Evolutionary conservation across 208 protist species (phyloP).

Genomic region (Trypanosomatidae sp.): DNA sequence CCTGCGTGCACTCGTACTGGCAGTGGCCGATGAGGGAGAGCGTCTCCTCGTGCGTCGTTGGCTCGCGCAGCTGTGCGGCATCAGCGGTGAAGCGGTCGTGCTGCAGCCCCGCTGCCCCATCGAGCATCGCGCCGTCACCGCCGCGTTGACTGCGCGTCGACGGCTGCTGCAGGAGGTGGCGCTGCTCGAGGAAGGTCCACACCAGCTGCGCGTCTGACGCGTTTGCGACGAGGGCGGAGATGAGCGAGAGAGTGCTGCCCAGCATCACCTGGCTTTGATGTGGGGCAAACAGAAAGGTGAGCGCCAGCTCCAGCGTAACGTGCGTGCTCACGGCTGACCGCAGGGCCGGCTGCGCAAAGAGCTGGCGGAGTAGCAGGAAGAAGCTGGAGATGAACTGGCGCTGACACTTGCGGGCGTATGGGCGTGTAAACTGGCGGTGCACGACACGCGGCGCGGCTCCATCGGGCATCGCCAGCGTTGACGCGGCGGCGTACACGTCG

Average conservation of each 20-base stretch:
- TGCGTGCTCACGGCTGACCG: slow-evolving; percentile 41
- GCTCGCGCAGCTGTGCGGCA: slow-evolving; percentile 7
- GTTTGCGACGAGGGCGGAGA: slow-evolving; percentile 63
- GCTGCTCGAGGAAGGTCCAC: slow-evolving; percentile 61
- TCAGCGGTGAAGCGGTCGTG: background rate
- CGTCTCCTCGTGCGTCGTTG: slow-evolving; percentile 29
- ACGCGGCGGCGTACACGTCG: slow-evolving; percentile 10
- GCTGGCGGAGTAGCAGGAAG: slow-evolving; percentile 78
- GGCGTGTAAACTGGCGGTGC: slow-evolving; percentile 60
- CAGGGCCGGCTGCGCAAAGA: slow-evolving; percentile 55
- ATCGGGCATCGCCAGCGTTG: slow-evolving; percentile 10
- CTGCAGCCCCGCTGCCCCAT: too few relatives aligned
- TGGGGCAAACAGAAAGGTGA: slow-evolving; percentile 69
- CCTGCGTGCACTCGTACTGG: slow-evolving; percentile 65
- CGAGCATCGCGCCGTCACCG: background rate
- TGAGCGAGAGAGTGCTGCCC: slow-evolving; percentile 75
- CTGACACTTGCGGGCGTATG: slow-evolving; percentile 56
- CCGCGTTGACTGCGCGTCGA: slow-evolving; percentile 11
- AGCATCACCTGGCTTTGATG: slow-evolving; percentile 61
- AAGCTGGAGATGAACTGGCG: slow-evolving; percentile 65
- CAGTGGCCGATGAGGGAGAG: slow-evolving; percentile 78
- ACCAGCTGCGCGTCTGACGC: slow-evolving; percentile 57
- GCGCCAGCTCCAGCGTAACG: slow-evolving; percentile 53
- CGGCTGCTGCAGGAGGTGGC: slow-evolving; percentile 46
- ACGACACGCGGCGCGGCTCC: slow-evolving; percentile 16